Evolutionary conservation across 2,329 filamentous ascomycete species (phyloP).

Genomic region (Fusarium irregulare): DNA sequence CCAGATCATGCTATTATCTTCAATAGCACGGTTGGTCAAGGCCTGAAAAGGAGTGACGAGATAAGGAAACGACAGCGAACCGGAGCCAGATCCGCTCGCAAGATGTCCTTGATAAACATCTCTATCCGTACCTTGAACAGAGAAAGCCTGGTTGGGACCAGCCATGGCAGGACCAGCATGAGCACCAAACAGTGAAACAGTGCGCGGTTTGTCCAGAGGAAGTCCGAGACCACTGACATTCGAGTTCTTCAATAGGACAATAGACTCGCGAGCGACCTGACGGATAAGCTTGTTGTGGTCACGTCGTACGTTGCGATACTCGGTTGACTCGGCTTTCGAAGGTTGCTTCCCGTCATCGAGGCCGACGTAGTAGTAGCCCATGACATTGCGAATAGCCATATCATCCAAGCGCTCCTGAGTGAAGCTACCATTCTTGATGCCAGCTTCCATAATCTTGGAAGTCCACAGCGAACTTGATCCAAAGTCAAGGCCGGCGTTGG

Average conservation of each 20-base stretch:
- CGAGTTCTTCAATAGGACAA: conserved; percentile 67
- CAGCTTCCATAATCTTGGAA: background rate
- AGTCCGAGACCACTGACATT: conserved; percentile 52
- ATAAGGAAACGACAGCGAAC: conserved; percentile 58
- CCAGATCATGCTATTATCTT: conserved; percentile 43
- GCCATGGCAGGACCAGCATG: conserved; percentile 49
- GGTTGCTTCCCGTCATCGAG: conserved; percentile 53
- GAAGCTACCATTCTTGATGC: background rate
- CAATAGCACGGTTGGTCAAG: conserved; percentile 58
- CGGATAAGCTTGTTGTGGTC: conserved; percentile 60
- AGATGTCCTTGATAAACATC: conserved; percentile 39
- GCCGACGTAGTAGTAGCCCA: conserved; percentile 11
- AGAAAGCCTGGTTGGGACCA: background rate
- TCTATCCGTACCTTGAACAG: background rate
- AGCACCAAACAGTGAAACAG: conserved; percentile 59
- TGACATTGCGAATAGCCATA: conserved; percentile 1
- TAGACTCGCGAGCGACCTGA: conserved; percentile 63
- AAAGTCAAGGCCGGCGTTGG: background rate
- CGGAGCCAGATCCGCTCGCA: conserved; percentile 66
- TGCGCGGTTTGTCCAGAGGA: conserved; percentile 56
- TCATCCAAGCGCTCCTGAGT: background rate
- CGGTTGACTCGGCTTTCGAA: conserved; percentile 61
- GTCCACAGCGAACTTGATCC: background rate
- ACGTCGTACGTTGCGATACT: conserved; percentile 60
- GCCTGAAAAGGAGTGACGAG: conserved; percentile 66